A percentile compares a stretch with the other conserved stretches of the same genome.
Conservation (phyloP, 768 basidiomycete genomes). For the Fomitopsis pulvina region DNA sequence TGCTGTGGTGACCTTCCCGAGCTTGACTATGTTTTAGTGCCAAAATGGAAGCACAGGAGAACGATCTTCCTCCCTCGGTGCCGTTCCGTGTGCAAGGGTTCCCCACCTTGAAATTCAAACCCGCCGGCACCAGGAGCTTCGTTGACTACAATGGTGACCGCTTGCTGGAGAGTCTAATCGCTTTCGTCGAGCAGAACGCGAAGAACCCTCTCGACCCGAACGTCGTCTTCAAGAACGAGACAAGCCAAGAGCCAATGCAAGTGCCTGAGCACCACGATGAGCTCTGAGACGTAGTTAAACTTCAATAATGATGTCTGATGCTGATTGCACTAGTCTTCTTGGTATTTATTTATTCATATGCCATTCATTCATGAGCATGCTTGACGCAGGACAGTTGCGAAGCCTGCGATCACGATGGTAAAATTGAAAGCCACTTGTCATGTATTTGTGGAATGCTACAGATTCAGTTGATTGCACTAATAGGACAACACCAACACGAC, state of each 20-base stretch:
- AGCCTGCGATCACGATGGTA: no score
- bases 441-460: neutral
- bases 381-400: neutral
- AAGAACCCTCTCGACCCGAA: constrained; percentile 60
- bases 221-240: constrained; percentile 17
- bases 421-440: no score
- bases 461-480: neutral
- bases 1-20: constrained; percentile 5
- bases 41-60: constrained; percentile 95
- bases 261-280: constrained; percentile 20
- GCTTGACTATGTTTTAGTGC: constrained; percentile 48
- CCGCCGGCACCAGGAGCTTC: constrained; percentile 81
- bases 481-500: constrained; percentile 1
- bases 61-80: constrained; percentile 85
- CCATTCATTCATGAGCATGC: neutral
- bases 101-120: constrained; percentile 97
- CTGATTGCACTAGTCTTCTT: neutral
- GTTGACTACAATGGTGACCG: constrained; percentile 93
- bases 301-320: neutral
- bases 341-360: neutral
- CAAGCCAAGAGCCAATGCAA: constrained; percentile 17
- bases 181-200: constrained; percentile 77
- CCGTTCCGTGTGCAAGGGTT: constrained; percentile 85
- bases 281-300: constrained; percentile 10
- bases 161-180: constrained; percentile 76